These are phyloP conservation scores for Sanguinoderma infundibulare DNA, from an alignment of 1,284 basidiomycete genomes.

Conservation along the genomic window DNA sequence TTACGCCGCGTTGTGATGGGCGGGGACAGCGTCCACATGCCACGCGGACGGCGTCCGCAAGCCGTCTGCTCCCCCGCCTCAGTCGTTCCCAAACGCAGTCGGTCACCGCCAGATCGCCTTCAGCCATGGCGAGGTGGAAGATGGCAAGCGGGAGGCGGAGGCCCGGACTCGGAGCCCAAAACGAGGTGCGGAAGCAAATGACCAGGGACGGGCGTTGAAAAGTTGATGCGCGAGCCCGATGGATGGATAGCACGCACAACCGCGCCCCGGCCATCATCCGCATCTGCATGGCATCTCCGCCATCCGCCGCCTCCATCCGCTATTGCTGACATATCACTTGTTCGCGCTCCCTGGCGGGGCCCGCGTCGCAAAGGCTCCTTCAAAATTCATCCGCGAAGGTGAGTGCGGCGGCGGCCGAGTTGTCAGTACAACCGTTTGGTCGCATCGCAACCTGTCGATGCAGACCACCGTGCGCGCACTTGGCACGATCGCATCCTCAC, in stretches of 20 bases:
- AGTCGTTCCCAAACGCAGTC: neutral
- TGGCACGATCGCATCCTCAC: neutral
- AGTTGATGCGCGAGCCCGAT: neutral
- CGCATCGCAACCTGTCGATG: conserved; percentile 1
- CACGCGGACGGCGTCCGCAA: conserved; percentile 6
- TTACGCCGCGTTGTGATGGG: conserved; percentile 29
- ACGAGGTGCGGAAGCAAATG: conserved; percentile 3
- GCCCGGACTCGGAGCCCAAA: neutral
- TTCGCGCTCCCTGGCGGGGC: neutral
- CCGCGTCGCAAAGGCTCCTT: neutral
- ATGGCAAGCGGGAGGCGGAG: neutral
- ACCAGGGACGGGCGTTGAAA: neutral
- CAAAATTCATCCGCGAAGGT: neutral
- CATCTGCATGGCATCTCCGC: no score
- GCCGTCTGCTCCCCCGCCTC: conserved; percentile 4
- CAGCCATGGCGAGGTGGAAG: neutral
- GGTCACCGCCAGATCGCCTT: neutral
- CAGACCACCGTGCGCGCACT: neutral
- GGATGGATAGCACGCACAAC: neutral
- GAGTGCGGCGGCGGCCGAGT: neutral
- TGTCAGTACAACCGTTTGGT: no score
- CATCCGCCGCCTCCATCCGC: no score
- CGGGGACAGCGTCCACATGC: conserved; percentile 23
- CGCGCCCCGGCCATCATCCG: neutral
- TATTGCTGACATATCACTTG: neutral